A percentile compares a stretch with the other conserved stretches of the same genome.
phyloP scores from a whole-genome alignment of 2,329 filamentous ascomycete genomes.

The Diaporthe velutina region DNA sequence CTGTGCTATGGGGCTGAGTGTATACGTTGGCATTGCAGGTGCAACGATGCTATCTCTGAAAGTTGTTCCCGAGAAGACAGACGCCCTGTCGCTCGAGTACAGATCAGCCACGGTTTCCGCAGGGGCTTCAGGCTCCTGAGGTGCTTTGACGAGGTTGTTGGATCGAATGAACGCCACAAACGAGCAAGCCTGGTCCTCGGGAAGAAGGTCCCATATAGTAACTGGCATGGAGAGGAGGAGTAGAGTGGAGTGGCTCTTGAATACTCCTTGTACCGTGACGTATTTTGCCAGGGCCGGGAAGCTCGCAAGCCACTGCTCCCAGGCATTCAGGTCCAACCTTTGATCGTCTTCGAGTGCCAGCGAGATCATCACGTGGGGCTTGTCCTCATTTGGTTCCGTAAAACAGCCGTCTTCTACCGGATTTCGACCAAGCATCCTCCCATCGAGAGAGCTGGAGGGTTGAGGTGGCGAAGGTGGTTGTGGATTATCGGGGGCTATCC shows the following conservation, averaged over 20 bases:
- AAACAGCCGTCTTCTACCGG: constrained; percentile 39
- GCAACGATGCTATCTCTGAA: constrained; percentile 42
- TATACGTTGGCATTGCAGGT: constrained; percentile 41
- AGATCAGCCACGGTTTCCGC: constrained; percentile 12
- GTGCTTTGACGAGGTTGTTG: constrained; percentile 62
- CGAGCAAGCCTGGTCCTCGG: constrained; percentile 68
- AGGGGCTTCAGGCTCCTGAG: constrained; percentile 40
- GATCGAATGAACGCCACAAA: constrained; percentile 72
- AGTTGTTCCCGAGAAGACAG: constrained; percentile 48
- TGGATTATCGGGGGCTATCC: constrained; percentile 50
- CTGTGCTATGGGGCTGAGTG: constrained; percentile 16
- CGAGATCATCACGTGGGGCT: constrained; percentile 73
- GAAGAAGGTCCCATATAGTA: constrained; percentile 71
- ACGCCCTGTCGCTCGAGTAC: constrained; percentile 43
- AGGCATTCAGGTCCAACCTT: constrained; percentile 67
- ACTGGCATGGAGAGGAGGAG: constrained; percentile 70
- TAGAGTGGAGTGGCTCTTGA: constrained; percentile 72
- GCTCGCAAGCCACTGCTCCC: constrained; percentile 68
- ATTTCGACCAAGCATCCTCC: constrained; percentile 38
- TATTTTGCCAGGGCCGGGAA: constrained; percentile 71
- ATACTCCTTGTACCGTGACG: constrained; percentile 72
- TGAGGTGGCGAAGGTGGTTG: constrained; percentile 54
- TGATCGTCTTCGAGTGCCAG: constrained; percentile 71
- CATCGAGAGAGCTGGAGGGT: constrained; percentile 41
- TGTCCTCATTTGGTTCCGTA: constrained; percentile 64